phyloP scores from a whole-genome alignment of 176 grass and related monocot genomes.

The Miscanthus lutarioriparius region DNA sequence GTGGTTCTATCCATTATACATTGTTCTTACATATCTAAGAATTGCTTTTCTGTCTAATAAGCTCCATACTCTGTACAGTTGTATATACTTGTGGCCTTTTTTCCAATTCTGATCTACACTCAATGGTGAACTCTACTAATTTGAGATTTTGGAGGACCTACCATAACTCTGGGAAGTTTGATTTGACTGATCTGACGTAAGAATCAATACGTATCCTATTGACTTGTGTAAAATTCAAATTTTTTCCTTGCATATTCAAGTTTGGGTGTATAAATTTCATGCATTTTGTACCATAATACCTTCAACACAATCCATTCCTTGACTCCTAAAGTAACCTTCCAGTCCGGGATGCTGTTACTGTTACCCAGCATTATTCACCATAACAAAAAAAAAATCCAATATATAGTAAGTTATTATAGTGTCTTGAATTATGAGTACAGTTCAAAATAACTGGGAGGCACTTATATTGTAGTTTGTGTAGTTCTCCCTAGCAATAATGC shows the following conservation, averaged over 20 bases:
- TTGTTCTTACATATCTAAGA: not conserved
- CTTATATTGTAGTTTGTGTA: slow-evolving; percentile 6
- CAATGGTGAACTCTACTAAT: slow-evolving; percentile 33
- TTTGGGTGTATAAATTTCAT: not conserved
- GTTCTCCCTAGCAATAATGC: not conserved
- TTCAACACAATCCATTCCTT: not conserved
- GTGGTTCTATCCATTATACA: slow-evolving; percentile 1
- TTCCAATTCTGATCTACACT: slow-evolving; percentile 37
- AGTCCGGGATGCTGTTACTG: not conserved
- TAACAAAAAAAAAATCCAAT: not conserved
- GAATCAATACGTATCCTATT: slow-evolving; percentile 30
- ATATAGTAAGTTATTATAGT: not conserved
- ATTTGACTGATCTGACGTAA: slow-evolving; percentile 99
- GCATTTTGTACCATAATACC: not conserved
- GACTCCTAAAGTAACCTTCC: not conserved
- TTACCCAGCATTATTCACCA: not conserved
- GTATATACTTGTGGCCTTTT: slow-evolving; percentile 30
- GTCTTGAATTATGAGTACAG: slow-evolving; percentile 16
- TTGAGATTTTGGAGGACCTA: slow-evolving; percentile 43
- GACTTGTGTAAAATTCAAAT: slow-evolving; percentile 16
- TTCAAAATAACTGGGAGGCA: slow-evolving; percentile 11
- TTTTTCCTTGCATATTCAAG: slow-evolving; percentile 11
- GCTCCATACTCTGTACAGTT: slow-evolving; percentile 45
- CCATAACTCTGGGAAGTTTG: slow-evolving; percentile 65
- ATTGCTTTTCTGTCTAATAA: slow-evolving; percentile 19